Conservation (phyloP, 148 eudicot species). For the Rhododendron mucronatum region DNA sequence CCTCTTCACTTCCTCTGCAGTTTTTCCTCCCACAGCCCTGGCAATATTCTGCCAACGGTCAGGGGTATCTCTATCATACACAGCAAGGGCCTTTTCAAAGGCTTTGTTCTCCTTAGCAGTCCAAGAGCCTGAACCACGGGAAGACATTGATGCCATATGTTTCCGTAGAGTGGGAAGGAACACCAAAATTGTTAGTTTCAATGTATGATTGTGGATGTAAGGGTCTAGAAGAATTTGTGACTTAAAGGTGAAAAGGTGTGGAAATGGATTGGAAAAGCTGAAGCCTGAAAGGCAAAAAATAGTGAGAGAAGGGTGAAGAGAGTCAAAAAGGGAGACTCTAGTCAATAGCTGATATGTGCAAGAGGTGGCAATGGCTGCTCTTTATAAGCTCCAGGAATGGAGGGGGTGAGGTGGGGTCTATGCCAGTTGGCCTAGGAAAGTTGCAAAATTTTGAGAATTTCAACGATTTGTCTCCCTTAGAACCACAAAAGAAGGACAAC, state of each 20-base stretch:
- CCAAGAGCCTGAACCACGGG: conserved; percentile 39
- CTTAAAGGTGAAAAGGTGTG: neutral
- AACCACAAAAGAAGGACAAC: conserved; percentile 31
- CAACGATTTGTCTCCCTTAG: conserved; percentile 31
- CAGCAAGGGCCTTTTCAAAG: conserved; percentile 47
- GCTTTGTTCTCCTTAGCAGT: conserved; percentile 43
- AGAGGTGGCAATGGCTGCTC: conserved; percentile 32
- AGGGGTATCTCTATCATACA: conserved; percentile 46
- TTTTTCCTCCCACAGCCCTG: conserved; percentile 47
- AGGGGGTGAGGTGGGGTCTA: conserved; percentile 48
- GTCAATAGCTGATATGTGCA: conserved; percentile 37
- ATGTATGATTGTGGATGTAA: neutral
- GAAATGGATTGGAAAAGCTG: neutral
- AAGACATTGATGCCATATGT: conserved; percentile 38
- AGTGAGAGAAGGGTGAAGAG: neutral
- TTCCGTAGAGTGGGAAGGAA: neutral
- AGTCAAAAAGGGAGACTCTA: conserved; percentile 1
- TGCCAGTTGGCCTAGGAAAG: conserved; percentile 40
- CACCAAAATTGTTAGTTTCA: neutral
- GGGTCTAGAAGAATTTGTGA: neutral
- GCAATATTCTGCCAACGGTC: conserved; percentile 45
- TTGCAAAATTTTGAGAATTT: conserved; percentile 25
- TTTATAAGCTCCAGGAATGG: conserved; percentile 51
- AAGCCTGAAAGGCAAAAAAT: neutral
- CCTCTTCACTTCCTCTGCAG: conserved; percentile 46